Conservation (phyloP, 208 protist species). For the Entamoeba moshkovskii region DNA sequence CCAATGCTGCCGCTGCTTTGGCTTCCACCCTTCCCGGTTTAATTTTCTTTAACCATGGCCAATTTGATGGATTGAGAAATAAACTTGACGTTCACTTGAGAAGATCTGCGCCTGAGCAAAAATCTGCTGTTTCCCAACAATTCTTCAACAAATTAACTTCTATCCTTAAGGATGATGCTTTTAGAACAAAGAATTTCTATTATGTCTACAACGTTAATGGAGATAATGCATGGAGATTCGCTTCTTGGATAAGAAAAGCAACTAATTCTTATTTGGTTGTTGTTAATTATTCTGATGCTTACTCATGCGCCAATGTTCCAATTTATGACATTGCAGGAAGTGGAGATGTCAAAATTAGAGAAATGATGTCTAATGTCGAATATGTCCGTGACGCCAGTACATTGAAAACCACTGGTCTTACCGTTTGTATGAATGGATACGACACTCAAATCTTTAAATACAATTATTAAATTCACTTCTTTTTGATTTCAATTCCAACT, state of each 20-base stretch:
- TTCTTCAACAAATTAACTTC: neutral
- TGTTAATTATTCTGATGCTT: neutral
- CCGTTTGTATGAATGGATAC: neutral
- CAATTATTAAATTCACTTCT: neutral
- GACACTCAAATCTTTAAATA: neutral
- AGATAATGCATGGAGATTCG: neutral
- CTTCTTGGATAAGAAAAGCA: neutral
- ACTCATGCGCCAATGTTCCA: neutral
- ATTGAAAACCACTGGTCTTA: neutral
- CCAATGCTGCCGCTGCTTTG: constrained; percentile 11
- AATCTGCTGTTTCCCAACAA: neutral
- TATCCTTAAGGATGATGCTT: neutral
- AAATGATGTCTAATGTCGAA: neutral
- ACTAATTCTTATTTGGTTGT: neutral
- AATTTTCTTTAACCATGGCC: constrained; percentile 13
- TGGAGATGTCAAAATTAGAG: neutral
- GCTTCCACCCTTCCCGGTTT: constrained; percentile 15
- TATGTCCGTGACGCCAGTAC: neutral
- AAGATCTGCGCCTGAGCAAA: neutral
- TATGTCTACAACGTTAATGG: neutral
- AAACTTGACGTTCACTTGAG: constrained; percentile 18
- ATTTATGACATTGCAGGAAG: neutral
- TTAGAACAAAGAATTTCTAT: neutral
- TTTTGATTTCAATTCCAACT: too few relatives aligned
- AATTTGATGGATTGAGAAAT: constrained; percentile 8